phyloP scores from a whole-genome alignment of 441 rosid species.

The Sinapis alba region DNA sequence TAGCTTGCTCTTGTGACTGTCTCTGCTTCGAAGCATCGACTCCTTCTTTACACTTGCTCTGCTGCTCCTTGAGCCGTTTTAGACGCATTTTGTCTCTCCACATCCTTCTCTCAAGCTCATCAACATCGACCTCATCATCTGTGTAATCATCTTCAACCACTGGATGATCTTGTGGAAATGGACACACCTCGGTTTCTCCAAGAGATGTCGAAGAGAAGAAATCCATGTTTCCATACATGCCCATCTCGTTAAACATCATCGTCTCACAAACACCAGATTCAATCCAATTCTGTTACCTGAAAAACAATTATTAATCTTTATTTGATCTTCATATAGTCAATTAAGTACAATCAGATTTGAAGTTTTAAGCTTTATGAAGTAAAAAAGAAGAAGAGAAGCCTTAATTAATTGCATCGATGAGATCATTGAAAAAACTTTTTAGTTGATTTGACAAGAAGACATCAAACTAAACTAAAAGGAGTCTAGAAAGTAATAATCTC shows the following conservation, averaged over 20 bases:
- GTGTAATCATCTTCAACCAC: constrained; percentile 63
- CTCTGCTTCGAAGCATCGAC: constrained; percentile 60
- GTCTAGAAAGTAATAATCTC: background rate
- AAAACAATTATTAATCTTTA: background rate
- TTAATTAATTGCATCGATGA: background rate
- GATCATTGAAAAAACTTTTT: background rate
- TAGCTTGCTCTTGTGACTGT: constrained; percentile 87
- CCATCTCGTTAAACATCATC: constrained; percentile 75
- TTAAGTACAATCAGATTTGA: background rate
- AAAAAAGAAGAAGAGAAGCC: background rate
- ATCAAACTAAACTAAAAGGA: background rate
- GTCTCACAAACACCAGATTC: background rate
- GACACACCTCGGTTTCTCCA: constrained; percentile 46
- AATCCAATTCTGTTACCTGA: constrained; percentile 1
- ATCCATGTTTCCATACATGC: constrained; percentile 64
- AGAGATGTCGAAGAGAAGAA: constrained; percentile 52
- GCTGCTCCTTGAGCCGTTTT: constrained; percentile 71
- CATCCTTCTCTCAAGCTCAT: constrained; percentile 83
- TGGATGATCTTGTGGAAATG: constrained; percentile 45
- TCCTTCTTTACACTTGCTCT: constrained; percentile 58
- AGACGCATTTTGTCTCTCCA: constrained; percentile 82
- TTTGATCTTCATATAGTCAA: background rate
- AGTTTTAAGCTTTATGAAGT: background rate
- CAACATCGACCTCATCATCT: constrained; percentile 73
- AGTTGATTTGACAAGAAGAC: constrained; percentile 12